Evolutionary conservation across 352 stramenopile genomes (phyloP).

Genomic region (Pythium folliculosum): DNA sequence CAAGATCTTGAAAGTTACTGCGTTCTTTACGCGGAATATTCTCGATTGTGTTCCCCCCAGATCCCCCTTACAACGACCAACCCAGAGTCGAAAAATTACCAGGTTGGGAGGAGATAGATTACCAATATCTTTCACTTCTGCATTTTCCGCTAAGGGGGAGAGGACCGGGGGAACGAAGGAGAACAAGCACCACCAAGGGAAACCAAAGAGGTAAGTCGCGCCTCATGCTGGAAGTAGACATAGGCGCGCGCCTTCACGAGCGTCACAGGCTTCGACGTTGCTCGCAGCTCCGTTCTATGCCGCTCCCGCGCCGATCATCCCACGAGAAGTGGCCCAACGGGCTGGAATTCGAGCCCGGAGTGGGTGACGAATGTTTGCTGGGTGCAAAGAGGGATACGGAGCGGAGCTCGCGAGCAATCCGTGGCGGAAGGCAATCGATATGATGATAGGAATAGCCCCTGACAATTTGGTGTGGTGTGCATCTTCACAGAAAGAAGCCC

Average conservation of each 20-base stretch:
- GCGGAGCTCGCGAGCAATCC: neutral
- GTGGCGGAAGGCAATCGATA: neutral
- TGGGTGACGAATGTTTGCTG: neutral
- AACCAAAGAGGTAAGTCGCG: conserved; percentile 13
- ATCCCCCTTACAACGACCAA: neutral
- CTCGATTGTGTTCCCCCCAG: conserved; percentile 11
- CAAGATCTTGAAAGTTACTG: conserved; percentile 27
- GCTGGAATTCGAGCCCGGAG: neutral
- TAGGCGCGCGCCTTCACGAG: neutral
- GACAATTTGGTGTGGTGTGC: conserved; percentile 2
- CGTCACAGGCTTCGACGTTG: neutral
- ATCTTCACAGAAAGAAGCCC: conserved; percentile 21
- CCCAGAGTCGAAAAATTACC: conserved; percentile 24
- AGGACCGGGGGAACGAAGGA: conserved; percentile 17
- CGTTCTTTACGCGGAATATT: conserved; percentile 29
- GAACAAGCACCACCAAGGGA: conserved; percentile 22
- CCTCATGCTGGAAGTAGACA: neutral
- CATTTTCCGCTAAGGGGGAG: conserved; percentile 29
- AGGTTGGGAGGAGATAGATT: conserved; percentile 8
- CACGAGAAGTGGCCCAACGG: neutral
- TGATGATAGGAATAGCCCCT: neutral
- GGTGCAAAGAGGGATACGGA: neutral
- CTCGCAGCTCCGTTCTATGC: neutral
- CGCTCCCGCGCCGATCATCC: neutral
- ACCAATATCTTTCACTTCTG: conserved; percentile 33